Evolutionary conservation across 192 early-diverging fungal genomes (phyloP).

Genomic region (Nowakowskiella sp.): DNA sequence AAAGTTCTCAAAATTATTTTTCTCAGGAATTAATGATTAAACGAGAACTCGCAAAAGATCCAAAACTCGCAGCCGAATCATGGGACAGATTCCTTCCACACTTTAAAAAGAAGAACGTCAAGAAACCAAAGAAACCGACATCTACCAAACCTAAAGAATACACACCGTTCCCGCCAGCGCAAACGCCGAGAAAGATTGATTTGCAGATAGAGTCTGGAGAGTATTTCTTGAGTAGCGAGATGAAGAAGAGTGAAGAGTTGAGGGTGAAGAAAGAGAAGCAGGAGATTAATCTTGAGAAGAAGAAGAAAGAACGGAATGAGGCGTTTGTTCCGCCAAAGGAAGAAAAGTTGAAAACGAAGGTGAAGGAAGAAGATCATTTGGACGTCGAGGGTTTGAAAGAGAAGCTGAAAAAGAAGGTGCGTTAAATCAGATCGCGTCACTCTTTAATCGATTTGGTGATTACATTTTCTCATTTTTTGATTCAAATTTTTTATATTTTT

Average conservation of each 20-base stretch:
- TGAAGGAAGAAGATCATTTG: constrained; percentile 10
- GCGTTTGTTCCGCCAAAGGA: constrained; percentile 79
- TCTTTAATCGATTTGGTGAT: too few relatives aligned
- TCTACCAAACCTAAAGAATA: constrained; percentile 72
- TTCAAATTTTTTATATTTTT: too few relatives aligned
- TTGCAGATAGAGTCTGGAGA: constrained; percentile 89
- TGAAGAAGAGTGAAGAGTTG: constrained; percentile 32
- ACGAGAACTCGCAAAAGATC: constrained; percentile 93
- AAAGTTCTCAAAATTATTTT: neutral
- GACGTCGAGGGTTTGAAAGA: constrained; percentile 35
- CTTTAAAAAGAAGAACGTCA: constrained; percentile 87
- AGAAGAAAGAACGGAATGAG: constrained; percentile 63
- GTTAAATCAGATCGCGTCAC: too few relatives aligned
- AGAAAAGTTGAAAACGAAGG: constrained; percentile 1
- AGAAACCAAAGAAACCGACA: constrained; percentile 55
- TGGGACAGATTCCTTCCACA: constrained; percentile 97
- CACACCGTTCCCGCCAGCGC: constrained; percentile 86
- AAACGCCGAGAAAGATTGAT: constrained; percentile 78
- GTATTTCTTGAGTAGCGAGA: constrained; percentile 70
- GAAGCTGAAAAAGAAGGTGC: constrained; percentile 32
- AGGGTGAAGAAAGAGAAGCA: constrained; percentile 60
- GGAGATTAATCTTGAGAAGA: constrained; percentile 48
- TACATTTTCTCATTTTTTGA: too few relatives aligned
- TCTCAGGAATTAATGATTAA: constrained; percentile 94
- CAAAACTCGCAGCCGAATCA: constrained; percentile 81